Evolutionary conservation across 2,329 filamentous ascomycete species (phyloP).

Genomic region (Alternaria sp.): DNA sequence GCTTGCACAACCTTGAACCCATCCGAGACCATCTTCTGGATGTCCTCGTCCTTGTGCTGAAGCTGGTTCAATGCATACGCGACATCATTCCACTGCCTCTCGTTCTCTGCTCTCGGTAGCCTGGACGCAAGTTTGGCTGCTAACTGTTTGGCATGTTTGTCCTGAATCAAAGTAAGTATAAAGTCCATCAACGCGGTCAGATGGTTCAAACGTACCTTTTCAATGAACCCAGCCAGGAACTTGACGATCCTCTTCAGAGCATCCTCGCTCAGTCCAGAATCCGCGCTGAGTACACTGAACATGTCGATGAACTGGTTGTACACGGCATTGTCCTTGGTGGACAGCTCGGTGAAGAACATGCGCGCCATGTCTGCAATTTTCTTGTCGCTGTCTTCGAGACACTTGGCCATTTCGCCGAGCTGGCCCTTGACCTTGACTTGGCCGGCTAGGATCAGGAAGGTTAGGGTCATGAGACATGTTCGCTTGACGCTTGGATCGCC

Average conservation of each 20-base stretch:
- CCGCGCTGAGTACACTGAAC: conserved; percentile 90
- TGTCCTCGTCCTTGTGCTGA: conserved; percentile 93
- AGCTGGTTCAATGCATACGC: conserved; percentile 88
- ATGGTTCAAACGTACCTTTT: conserved; percentile 70
- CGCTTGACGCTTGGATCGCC: conserved; percentile 88
- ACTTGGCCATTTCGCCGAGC: conserved; percentile 98
- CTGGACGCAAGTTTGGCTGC: conserved; percentile 90
- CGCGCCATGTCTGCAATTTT: conserved; percentile 89
- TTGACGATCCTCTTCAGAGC: conserved; percentile 85
- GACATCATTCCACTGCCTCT: conserved; percentile 97
- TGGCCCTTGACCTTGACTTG: conserved; percentile 99
- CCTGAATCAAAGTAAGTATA: conserved; percentile 59
- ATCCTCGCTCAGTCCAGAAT: conserved; percentile 80
- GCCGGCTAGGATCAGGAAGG: conserved; percentile 93
- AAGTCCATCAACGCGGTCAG: neutral
- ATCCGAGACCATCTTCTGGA: conserved; percentile 74
- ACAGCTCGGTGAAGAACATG: conserved; percentile 98
- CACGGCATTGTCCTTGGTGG: conserved; percentile 97
- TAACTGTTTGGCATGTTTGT: conserved; percentile 95
- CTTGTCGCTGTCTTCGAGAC: conserved; percentile 93
- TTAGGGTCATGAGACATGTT: conserved; percentile 97
- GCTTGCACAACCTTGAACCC: conserved; percentile 68
- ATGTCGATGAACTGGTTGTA: conserved; percentile 99
- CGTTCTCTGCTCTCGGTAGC: conserved; percentile 83
- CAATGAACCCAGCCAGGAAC: conserved; percentile 93